These are phyloP conservation scores for Aspergillus flavus DNA, from an alignment of 2,329 filamentous ascomycete species.

Conservation along the genomic window DNA sequence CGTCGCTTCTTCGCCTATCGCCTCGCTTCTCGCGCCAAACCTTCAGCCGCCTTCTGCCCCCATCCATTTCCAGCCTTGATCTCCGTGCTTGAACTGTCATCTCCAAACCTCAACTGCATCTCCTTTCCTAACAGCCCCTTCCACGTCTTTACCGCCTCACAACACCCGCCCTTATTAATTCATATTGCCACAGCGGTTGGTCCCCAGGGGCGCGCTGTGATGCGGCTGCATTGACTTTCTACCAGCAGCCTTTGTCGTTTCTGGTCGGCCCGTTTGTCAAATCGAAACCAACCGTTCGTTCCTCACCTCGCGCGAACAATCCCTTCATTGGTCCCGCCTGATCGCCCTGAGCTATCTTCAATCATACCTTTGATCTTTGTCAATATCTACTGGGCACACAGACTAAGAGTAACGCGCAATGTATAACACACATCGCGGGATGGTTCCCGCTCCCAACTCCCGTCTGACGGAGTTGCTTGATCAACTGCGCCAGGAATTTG, in stretches of 20 bases:
- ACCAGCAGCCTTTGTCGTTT: conserved; percentile 10
- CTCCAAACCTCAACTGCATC: conserved; percentile 14
- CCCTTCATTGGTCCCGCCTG: neutral
- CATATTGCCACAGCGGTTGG: conserved; percentile 15
- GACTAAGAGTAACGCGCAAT: conserved; percentile 52
- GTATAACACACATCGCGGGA: conserved; percentile 85
- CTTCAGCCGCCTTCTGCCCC: conserved; percentile 28
- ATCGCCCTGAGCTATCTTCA: conserved; percentile 7
- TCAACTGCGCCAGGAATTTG: conserved; percentile 87
- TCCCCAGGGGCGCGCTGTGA: conserved; percentile 25
- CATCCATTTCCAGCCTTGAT: conserved; percentile 12
- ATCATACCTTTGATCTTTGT: neutral
- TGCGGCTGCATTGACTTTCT: conserved; percentile 27
- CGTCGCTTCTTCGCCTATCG: conserved; percentile 29
- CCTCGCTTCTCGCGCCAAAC: conserved; percentile 40
- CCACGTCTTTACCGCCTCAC: neutral
- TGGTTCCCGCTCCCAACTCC: conserved; percentile 69
- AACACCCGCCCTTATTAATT: conserved; percentile 1
- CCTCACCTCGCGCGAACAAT: neutral
- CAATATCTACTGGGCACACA: neutral
- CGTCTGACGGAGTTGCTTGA: conserved; percentile 92
- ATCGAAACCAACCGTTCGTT: conserved; percentile 4
- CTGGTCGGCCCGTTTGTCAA: conserved; percentile 8
- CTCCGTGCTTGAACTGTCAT: conserved; percentile 15
- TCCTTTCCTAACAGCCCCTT: conserved; percentile 3